Conservation (phyloP, 345 rosid genomes). For the Hirschfeldia incana region DNA sequence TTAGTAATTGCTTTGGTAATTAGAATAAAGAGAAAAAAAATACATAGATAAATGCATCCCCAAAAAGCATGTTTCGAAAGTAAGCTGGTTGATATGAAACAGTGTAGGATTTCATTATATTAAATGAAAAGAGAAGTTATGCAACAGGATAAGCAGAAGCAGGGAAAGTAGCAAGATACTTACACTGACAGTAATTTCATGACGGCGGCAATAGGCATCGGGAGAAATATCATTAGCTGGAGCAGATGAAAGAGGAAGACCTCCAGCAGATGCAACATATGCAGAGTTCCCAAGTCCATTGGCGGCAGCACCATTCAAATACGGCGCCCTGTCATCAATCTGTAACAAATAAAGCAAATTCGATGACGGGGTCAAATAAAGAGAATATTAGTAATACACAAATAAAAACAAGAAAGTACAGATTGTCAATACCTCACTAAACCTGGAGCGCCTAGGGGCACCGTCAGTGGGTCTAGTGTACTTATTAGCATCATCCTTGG, state of each 20-base stretch:
- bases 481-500: constrained; percentile 55
- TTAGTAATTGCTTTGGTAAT: neutral
- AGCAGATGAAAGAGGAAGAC: constrained; percentile 43
- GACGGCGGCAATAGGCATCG: constrained; percentile 72
- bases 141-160: no score
- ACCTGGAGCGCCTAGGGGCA: constrained; percentile 42
- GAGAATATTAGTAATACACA: neutral
- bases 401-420: neutral
- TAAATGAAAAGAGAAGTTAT: no score
- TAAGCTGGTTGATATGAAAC: no score
- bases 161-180: constrained; percentile 35
- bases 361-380: neutral
- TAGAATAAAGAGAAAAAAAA: no score
- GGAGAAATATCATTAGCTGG: constrained; percentile 48
- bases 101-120: no score
- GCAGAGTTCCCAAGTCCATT: constrained; percentile 48
- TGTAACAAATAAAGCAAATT: neutral
- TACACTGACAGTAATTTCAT: constrained; percentile 83
- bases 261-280: constrained; percentile 46
- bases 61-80: no score
- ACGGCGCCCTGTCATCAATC: constrained; percentile 32
- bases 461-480: constrained; percentile 44
- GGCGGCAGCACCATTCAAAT: constrained; percentile 42
- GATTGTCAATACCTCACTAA: constrained; percentile 49
- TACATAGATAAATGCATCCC: no score